These are phyloP conservation scores for Arxiozyma heterogenica DNA, from an alignment of 1,139 yeast species.

Conservation along the genomic window DNA sequence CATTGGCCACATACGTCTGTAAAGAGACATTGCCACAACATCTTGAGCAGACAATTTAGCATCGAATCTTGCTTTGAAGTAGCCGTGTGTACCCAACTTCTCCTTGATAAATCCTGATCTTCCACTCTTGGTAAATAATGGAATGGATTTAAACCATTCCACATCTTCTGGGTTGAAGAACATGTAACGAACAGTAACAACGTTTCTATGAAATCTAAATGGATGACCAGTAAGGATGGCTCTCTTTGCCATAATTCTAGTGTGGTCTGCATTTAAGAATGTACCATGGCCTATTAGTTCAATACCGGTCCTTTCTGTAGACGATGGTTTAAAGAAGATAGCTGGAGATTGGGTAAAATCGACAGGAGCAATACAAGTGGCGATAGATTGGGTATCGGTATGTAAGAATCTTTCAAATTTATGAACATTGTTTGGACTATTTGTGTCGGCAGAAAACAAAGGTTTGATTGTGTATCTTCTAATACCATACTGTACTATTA, in stretches of 20 bases:
- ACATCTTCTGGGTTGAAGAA: constrained; percentile 90
- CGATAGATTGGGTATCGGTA: constrained; percentile 64
- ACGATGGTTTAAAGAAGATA: constrained; percentile 48
- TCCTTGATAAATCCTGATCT: constrained; percentile 91
- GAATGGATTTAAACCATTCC: constrained; percentile 82
- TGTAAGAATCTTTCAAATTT: constrained; percentile 80
- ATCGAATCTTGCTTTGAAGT: constrained; percentile 92
- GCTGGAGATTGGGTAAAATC: constrained; percentile 76
- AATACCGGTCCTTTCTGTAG: constrained; percentile 38
- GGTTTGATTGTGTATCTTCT: constrained; percentile 84
- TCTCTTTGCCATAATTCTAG: constrained; percentile 79
- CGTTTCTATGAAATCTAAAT: constrained; percentile 84
- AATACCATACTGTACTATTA: constrained; percentile 88
- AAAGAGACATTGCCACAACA: constrained; percentile 86
- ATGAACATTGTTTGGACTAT: constrained; percentile 75
- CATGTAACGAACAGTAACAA: constrained; percentile 93
- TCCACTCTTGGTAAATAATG: constrained; percentile 85
- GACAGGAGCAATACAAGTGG: constrained; percentile 86
- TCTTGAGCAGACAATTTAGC: constrained; percentile 88
- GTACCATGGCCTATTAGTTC: constrained; percentile 86
- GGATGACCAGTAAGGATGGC: constrained; percentile 90
- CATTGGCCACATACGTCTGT: constrained; percentile 88
- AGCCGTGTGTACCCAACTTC: constrained; percentile 95
- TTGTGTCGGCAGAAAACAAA: constrained; percentile 68
- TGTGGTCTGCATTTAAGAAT: constrained; percentile 76